Conservation (phyloP, 768 basidiomycete genomes). For the Tricholoma saponaceum region DNA sequence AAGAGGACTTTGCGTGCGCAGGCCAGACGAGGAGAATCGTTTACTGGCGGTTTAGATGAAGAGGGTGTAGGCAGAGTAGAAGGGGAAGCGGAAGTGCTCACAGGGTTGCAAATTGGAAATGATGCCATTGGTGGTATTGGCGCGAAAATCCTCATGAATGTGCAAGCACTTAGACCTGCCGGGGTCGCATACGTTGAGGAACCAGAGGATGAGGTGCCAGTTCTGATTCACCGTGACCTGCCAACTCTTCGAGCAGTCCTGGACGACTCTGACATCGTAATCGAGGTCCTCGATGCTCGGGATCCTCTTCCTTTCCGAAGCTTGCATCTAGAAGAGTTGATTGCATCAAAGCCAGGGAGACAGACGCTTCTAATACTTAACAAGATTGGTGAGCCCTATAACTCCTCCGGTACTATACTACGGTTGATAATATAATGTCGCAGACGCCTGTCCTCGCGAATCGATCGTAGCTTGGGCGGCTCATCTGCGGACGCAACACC, state of each 20-base stretch:
- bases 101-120: constrained; percentile 44
- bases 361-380: constrained; percentile 69
- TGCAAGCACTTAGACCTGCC: constrained; percentile 27
- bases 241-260: constrained; percentile 64
- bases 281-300: constrained; percentile 81
- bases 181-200: constrained; percentile 29
- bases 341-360: constrained; percentile 35
- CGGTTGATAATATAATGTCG: neutral
- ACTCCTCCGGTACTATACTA: neutral
- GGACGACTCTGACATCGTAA: constrained; percentile 71
- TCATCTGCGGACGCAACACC: constrained; percentile 54
- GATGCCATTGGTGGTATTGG: constrained; percentile 45
- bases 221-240: constrained; percentile 59
- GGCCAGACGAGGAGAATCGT: constrained; percentile 14
- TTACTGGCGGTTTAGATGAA: neutral
- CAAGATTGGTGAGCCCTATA: constrained; percentile 71
- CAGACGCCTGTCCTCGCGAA: constrained; percentile 82
- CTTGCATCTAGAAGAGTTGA: constrained; percentile 53
- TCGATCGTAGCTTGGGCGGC: constrained; percentile 64
- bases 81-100: constrained; percentile 22
- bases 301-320: constrained; percentile 77
- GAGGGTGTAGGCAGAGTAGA: constrained; percentile 19
- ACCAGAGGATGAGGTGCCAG: constrained; percentile 53
- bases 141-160: constrained; percentile 33
- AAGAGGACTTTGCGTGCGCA: constrained; percentile 40